Conservation (phyloP, 768 basidiomycete species). For the Solioccasus polychromus region DNA sequence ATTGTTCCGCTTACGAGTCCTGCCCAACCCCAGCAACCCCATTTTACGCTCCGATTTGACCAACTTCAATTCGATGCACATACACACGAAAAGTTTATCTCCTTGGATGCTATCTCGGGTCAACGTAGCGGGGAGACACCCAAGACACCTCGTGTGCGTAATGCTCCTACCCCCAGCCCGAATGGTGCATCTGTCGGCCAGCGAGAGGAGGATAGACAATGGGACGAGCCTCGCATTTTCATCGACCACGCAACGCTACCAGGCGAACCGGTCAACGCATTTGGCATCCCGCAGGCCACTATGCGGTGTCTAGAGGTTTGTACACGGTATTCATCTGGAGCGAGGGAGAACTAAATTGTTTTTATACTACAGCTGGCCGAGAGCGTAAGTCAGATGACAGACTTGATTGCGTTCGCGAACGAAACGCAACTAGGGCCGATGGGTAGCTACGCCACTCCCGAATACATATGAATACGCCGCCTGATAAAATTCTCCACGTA, state of each 20-base stretch:
- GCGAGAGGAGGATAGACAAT: slow-evolving; percentile 54
- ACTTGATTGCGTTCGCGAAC: slow-evolving; percentile 65
- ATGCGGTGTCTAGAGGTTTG: slow-evolving; percentile 84
- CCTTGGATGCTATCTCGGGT: slow-evolving; percentile 60
- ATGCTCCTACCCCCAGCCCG: slow-evolving; percentile 33
- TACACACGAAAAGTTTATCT: slow-evolving; percentile 69
- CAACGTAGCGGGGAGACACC: slow-evolving; percentile 43
- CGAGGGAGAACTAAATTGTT: slow-evolving; percentile 4
- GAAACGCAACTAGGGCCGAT: slow-evolving; percentile 57
- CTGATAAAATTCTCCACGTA: slow-evolving; percentile 29
- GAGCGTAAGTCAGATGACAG: slow-evolving; percentile 77
- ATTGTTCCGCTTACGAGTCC: slow-evolving; percentile 27
- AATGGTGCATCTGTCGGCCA: slow-evolving; percentile 25
- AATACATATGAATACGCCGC: slow-evolving; percentile 23
- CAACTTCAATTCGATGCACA: slow-evolving; percentile 73
- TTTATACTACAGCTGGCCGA: slow-evolving; percentile 59
- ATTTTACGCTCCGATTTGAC: slow-evolving; percentile 58
- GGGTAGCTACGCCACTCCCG: slow-evolving; percentile 47
- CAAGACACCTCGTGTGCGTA: slow-evolving; percentile 34
- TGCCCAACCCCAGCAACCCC: slow-evolving; percentile 19
- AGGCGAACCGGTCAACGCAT: slow-evolving; percentile 81
- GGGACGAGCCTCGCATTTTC: slow-evolving; percentile 63
- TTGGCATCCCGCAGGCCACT: slow-evolving; percentile 85
- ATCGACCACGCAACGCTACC: slow-evolving; percentile 68
- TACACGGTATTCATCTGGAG: slow-evolving; percentile 3